phyloP scores from a whole-genome alignment of 495 filamentous ascomycete species.

The Baudoinia panamericana region DNA sequence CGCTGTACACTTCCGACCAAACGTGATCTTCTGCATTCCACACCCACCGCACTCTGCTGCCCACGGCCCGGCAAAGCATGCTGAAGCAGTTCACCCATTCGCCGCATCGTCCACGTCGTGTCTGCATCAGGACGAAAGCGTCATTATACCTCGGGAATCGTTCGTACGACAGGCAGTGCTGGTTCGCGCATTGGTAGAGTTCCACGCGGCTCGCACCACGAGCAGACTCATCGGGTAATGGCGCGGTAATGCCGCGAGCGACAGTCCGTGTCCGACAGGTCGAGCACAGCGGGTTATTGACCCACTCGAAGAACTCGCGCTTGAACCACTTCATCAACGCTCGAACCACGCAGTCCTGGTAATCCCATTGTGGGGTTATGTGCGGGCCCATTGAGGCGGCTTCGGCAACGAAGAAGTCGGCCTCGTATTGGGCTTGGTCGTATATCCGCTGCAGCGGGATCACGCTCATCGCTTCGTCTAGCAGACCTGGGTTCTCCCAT shows the following conservation, averaged over 20 bases:
- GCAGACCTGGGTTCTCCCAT: slow-evolving; percentile 91
- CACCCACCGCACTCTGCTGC: slow-evolving; percentile 86
- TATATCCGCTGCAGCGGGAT: slow-evolving; percentile 91
- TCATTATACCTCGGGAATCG: slow-evolving; percentile 92
- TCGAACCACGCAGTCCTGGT: slow-evolving; percentile 92
- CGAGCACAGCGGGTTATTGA: slow-evolving; percentile 85
- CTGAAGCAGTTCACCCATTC: slow-evolving; percentile 99
- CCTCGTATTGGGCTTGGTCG: slow-evolving; percentile 84
- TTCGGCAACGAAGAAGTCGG: slow-evolving; percentile 69
- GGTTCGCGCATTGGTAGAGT: slow-evolving; percentile 68
- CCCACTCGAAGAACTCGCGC: slow-evolving; percentile 84
- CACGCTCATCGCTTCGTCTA: slow-evolving; percentile 78
- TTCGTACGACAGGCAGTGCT: slow-evolving; percentile 60
- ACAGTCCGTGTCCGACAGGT: slow-evolving; percentile 72
- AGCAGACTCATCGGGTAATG: slow-evolving; percentile 76
- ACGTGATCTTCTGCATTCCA: slow-evolving; percentile 97
- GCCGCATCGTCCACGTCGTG: slow-evolving; percentile 68
- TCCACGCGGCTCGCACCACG: slow-evolving; percentile 78
- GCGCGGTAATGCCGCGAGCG: slow-evolving; percentile 64
- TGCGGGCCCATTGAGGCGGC: slow-evolving; percentile 70
- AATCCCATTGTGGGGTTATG: slow-evolving; percentile 82
- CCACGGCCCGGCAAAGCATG: slow-evolving; percentile 92
- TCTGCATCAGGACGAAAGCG: slow-evolving; percentile 85
- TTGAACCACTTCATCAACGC: slow-evolving; percentile 95
- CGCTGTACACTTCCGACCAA: slow-evolving; percentile 96